phyloP scores from a whole-genome alignment of 2,329 filamentous ascomycete genomes.

The Curvularia sp. region DNA sequence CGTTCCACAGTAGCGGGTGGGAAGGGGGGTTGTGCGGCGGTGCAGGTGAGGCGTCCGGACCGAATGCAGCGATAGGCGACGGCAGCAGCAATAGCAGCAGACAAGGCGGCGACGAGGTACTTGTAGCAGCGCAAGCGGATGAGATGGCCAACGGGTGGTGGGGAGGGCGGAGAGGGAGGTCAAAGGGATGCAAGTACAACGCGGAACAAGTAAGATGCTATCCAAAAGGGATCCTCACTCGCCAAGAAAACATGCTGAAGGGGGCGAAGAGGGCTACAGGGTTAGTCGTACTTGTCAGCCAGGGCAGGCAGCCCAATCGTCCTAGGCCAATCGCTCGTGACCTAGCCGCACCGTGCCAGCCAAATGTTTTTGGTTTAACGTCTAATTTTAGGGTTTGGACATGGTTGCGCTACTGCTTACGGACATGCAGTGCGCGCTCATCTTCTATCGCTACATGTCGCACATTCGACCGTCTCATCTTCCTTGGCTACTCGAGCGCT shows the following conservation, averaged over 20 bases:
- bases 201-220: slow-evolving; percentile 3
- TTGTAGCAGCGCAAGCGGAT: background rate
- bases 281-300: slow-evolving; percentile 11
- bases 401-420: slow-evolving; percentile 19
- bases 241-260: slow-evolving; percentile 17
- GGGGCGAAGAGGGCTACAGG: slow-evolving; percentile 14
- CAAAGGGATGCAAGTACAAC: slow-evolving; percentile 10
- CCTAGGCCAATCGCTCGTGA: slow-evolving; percentile 10
- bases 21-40: slow-evolving; percentile 15
- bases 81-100: slow-evolving; percentile 2
- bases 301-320: slow-evolving; percentile 10
- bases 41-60: slow-evolving; percentile 10
- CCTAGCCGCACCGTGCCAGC: slow-evolving; percentile 10
- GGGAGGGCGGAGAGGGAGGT: slow-evolving; percentile 2
- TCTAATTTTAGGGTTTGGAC: slow-evolving; percentile 13
- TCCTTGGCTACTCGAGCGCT: background rate
- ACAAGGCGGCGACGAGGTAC: background rate
- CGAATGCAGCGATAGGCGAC: slow-evolving; percentile 4
- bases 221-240: slow-evolving; percentile 15
- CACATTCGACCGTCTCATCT: background rate
- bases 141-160: background rate
- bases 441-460: background rate
- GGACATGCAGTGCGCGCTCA: background rate
- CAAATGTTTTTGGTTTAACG: slow-evolving; percentile 6
- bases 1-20: slow-evolving; percentile 10